Percentiles rank a stretch among this genome's conserved stretches.
These are phyloP conservation scores for Rutstroemia sp. DNA, from an alignment of 2,329 filamentous ascomycete species.

Conservation along the genomic window DNA sequence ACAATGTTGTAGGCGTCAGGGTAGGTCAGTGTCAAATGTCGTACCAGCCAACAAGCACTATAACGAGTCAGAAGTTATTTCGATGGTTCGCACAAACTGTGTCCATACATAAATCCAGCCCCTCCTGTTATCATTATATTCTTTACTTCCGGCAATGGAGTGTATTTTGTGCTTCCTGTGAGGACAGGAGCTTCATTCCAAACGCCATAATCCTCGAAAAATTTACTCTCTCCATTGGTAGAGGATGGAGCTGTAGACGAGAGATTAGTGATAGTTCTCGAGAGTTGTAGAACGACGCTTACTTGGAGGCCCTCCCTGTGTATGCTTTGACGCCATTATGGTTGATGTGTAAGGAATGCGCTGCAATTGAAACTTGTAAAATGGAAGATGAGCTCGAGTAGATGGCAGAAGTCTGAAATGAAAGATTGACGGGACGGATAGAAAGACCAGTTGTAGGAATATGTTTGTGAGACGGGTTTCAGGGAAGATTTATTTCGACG, in stretches of 20 bases:
- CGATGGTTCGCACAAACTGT: conserved; percentile 6
- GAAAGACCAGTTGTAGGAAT: not conserved
- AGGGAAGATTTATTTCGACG: conserved; percentile 1
- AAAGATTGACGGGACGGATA: not conserved
- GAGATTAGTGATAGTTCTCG: not conserved
- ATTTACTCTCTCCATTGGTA: conserved; percentile 26
- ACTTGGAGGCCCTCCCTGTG: conserved; percentile 10
- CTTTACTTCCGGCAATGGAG: conserved; percentile 59
- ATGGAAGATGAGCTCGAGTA: not conserved
- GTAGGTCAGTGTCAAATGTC: conserved; percentile 70
- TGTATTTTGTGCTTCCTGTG: conserved; percentile 62
- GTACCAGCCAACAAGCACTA: conserved; percentile 76
- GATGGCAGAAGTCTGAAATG: not conserved
- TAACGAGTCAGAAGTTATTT: conserved; percentile 15
- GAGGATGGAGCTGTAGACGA: conserved; percentile 11
- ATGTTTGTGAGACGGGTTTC: not conserved
- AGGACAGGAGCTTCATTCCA: conserved; percentile 68
- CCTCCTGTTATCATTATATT: conserved; percentile 82
- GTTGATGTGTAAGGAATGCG: too few species aligned
- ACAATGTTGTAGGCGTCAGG: conserved; percentile 68
- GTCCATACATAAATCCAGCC: conserved; percentile 73
- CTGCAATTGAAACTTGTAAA: not conserved
- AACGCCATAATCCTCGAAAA: conserved; percentile 53
- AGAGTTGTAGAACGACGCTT: not conserved
- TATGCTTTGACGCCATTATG: conserved; percentile 10